Evolutionary conservation across 192 early-diverging fungal genomes (phyloP).

Genomic region (Funneliformis geosporum): DNA sequence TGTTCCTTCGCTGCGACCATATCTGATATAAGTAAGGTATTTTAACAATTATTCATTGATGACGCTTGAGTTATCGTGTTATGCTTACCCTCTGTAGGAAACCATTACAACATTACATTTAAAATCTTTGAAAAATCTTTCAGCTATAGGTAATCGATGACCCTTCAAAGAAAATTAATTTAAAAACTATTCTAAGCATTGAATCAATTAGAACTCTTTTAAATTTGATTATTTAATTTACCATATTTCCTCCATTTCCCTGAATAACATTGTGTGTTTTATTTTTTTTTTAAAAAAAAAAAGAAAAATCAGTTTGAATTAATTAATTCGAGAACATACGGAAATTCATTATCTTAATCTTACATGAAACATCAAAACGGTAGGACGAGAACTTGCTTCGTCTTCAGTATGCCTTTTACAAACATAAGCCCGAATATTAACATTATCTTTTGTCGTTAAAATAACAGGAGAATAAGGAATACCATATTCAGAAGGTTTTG

Average conservation of each 20-base stretch:
- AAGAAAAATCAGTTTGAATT: not conserved
- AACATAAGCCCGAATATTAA: slow-evolving; percentile 76
- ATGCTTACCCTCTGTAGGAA: slow-evolving; percentile 87
- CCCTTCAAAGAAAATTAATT: slow-evolving; percentile 54
- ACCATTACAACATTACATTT: slow-evolving; percentile 92
- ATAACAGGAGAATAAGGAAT: slow-evolving; percentile 59
- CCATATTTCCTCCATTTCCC: slow-evolving; percentile 97
- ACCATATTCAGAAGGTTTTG: slow-evolving; percentile 67
- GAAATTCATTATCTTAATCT: not conserved
- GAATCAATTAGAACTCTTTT: not conserved
- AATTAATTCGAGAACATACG: not conserved
- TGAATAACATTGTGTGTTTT: too few relatives aligned
- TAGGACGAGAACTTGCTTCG: slow-evolving; percentile 61
- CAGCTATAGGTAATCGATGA: slow-evolving; percentile 92
- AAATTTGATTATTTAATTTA: too few relatives aligned
- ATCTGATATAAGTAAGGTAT: slow-evolving; percentile 45
- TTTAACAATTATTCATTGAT: too few relatives aligned
- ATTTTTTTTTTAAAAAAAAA: too few relatives aligned
- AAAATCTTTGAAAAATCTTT: slow-evolving; percentile 63
- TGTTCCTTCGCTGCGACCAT: slow-evolving; percentile 83
- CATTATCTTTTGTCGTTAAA: slow-evolving; percentile 77
- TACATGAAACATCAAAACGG: slow-evolving; percentile 85
- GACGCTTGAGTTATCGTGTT: too few relatives aligned
- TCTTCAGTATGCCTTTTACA: slow-evolving; percentile 63
- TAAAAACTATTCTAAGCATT: not conserved